A percentile compares a stretch with the other conserved stretches of the same genome.
These are phyloP conservation scores for Quillaja saponaria DNA, from an alignment of 306 rosid species.

Conservation along the genomic window DNA sequence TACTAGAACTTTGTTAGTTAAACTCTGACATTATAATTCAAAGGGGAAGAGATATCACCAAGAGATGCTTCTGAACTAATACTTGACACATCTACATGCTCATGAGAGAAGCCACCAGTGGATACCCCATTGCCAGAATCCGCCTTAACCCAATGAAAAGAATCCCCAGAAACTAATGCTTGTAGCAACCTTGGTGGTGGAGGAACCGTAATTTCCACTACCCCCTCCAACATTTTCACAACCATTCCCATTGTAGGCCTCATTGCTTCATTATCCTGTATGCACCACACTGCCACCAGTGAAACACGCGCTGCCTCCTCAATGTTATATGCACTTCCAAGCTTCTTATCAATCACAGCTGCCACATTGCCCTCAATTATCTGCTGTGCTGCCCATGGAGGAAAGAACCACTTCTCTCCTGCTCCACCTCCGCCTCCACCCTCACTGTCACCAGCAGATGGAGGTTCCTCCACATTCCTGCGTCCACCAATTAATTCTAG, in stretches of 20 bases:
- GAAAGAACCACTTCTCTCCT: slow-evolving; percentile 77
- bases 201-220: slow-evolving; percentile 63
- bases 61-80: slow-evolving; percentile 53
- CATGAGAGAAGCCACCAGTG: slow-evolving; percentile 41
- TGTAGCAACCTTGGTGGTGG: slow-evolving; percentile 75
- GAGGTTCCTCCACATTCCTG: slow-evolving; percentile 61
- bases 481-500: slow-evolving; percentile 73
- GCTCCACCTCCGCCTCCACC: slow-evolving; percentile 33
- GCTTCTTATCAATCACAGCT: slow-evolving; percentile 61
- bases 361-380: slow-evolving; percentile 58
- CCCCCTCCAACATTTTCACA: slow-evolving; percentile 82
- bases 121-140: slow-evolving; percentile 44
- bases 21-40: slow-evolving; percentile 40
- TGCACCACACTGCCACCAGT: slow-evolving; percentile 88
- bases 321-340: slow-evolving; percentile 44
- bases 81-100: slow-evolving; percentile 43
- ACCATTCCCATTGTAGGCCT: slow-evolving; percentile 82
- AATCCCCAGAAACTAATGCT: slow-evolving; percentile 76
- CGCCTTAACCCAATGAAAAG: slow-evolving; percentile 57
- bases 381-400: slow-evolving; percentile 79
- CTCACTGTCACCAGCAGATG: slow-evolving; percentile 37
- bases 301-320: slow-evolving; percentile 65
- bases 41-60: slow-evolving; percentile 46
- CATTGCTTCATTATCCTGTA: slow-evolving; percentile 71
- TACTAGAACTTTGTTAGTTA: slow-evolving; percentile 30